A percentile compares a stretch with the other conserved stretches of the same genome.
Conservation (phyloP, 2,329 filamentous ascomycete genomes). For the Fusarium phyllophilum region DNA sequence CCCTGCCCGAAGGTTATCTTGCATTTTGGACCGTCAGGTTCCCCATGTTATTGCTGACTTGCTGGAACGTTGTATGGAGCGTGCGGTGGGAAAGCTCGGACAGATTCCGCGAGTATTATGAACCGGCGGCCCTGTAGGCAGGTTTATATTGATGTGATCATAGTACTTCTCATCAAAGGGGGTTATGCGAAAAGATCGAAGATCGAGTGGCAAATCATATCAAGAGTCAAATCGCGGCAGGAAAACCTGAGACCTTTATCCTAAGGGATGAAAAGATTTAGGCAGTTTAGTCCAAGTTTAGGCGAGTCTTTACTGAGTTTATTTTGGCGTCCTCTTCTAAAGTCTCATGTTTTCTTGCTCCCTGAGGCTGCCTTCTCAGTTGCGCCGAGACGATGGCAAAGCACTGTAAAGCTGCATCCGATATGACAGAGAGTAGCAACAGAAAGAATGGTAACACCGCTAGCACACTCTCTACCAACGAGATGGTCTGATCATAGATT, state of each 20-base stretch:
- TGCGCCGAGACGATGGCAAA: background rate
- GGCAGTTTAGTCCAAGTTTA: background rate
- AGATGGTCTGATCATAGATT: background rate
- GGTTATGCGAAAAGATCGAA: too few relatives aligned
- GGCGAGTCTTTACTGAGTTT: background rate
- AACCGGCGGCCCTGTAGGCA: slow-evolving; percentile 53
- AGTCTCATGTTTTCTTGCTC: background rate
- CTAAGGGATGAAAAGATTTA: background rate
- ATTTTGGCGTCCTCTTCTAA: background rate
- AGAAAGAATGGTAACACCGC: background rate
- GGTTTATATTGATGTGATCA: background rate
- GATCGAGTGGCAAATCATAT: too few relatives aligned
- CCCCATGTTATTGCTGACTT: slow-evolving; percentile 79
- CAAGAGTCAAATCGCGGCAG: too few relatives aligned
- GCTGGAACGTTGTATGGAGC: slow-evolving; percentile 78
- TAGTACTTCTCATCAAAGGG: too few relatives aligned
- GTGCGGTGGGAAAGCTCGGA: slow-evolving; percentile 71
- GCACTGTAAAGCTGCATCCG: background rate
- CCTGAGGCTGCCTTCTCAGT: background rate
- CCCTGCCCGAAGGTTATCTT: slow-evolving; percentile 82
- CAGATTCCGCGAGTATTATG: slow-evolving; percentile 78
- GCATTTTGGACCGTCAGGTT: slow-evolving; percentile 85
- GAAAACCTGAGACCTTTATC: background rate
- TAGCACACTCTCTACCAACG: background rate
- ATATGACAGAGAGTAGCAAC: background rate